Evolutionary conservation across 495 filamentous ascomycete species (phyloP).

Genomic region (Penicillium cosmopolitanum): DNA sequence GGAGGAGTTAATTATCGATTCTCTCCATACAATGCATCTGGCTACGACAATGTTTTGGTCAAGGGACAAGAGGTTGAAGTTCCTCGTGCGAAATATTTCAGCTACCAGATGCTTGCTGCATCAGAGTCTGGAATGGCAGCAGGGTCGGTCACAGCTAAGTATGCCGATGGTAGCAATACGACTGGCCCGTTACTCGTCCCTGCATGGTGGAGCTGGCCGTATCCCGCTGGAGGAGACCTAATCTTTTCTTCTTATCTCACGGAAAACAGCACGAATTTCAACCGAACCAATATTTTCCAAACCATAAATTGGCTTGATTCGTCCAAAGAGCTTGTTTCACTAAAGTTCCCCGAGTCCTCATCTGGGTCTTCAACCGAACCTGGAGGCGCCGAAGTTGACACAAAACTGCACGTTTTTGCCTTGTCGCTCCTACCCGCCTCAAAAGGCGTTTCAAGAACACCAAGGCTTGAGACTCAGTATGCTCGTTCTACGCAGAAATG

Average conservation of each 20-base stretch:
- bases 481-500: slow-evolving; percentile 57
- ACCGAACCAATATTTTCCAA: slow-evolving; percentile 57
- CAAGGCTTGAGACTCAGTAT: slow-evolving; percentile 45
- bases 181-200: slow-evolving; percentile 47
- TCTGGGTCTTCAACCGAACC: slow-evolving; percentile 23
- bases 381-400: slow-evolving; percentile 24
- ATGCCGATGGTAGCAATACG: slow-evolving; percentile 46
- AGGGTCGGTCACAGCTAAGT: slow-evolving; percentile 50
- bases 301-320: slow-evolving; percentile 50
- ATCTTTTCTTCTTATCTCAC: slow-evolving; percentile 54
- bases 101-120: slow-evolving; percentile 51
- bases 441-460: neutral
- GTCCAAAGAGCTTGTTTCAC: slow-evolving; percentile 43
- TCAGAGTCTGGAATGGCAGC: slow-evolving; percentile 47
- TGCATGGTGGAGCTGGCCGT: slow-evolving; percentile 52
- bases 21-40: slow-evolving; percentile 46
- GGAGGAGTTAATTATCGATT: slow-evolving; percentile 51
- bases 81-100: slow-evolving; percentile 41
- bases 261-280: slow-evolving; percentile 47
- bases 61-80: slow-evolving; percentile 46
- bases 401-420: slow-evolving; percentile 32
- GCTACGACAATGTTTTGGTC: slow-evolving; percentile 49
- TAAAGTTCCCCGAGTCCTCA: slow-evolving; percentile 42
- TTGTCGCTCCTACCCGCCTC: slow-evolving; percentile 26
- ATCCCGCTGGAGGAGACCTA: slow-evolving; percentile 52